Percentiles rank a stretch among this genome's conserved stretches.
Conservation (phyloP, 1,139 yeast genomes). For the Pichia sp. region DNA sequence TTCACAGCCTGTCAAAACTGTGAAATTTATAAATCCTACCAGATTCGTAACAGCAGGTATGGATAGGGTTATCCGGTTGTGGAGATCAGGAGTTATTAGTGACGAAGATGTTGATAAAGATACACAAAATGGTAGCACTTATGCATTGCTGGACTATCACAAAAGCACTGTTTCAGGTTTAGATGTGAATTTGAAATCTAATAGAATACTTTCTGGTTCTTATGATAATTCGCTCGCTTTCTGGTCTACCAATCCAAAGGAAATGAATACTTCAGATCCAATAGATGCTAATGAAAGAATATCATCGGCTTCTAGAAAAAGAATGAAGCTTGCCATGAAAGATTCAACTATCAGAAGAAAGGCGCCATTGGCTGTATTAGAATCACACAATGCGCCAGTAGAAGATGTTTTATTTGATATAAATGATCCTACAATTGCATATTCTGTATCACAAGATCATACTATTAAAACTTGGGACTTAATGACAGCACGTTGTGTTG, state of each 20-base stretch:
- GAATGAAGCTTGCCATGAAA: conserved; percentile 73
- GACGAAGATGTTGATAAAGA: conserved; percentile 43
- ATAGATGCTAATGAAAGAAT: conserved; percentile 31
- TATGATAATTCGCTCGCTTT: conserved; percentile 75
- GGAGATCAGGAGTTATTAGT: conserved; percentile 62
- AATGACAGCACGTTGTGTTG: conserved; percentile 73
- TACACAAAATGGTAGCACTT: conserved; percentile 63
- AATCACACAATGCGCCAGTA: conserved; percentile 81
- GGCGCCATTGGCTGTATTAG: conserved; percentile 69
- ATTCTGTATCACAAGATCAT: conserved; percentile 94
- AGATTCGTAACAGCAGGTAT: conserved; percentile 80
- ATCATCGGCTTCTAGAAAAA: conserved; percentile 80
- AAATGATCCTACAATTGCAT: conserved; percentile 70
- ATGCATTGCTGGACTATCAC: conserved; percentile 84
- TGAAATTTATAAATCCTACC: conserved; percentile 67
- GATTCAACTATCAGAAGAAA: conserved; percentile 75
- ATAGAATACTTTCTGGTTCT: conserved; percentile 73
- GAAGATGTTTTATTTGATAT: conserved; percentile 74
- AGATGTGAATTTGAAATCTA: conserved; percentile 46
- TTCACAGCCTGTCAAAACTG: conserved; percentile 75
- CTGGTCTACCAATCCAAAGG: conserved; percentile 85
- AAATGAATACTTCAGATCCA: conserved; percentile 71
- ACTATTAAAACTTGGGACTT: conserved; percentile 94
- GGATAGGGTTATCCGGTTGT: conserved; percentile 80
- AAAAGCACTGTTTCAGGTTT: conserved; percentile 78